These are phyloP conservation scores for Prunus campanulata DNA, from an alignment of 306 rosid species.

Conservation along the genomic window DNA sequence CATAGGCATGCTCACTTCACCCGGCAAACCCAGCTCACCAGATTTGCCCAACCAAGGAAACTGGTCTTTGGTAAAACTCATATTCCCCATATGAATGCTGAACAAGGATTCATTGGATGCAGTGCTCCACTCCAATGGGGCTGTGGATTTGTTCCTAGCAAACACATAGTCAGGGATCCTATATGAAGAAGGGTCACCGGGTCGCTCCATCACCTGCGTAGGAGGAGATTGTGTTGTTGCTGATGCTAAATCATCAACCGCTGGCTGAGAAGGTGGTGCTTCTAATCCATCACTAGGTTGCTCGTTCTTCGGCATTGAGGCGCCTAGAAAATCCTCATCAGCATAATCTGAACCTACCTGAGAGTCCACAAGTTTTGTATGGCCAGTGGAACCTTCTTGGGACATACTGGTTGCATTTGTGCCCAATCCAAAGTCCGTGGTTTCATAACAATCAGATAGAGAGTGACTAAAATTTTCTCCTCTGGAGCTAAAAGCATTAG, in stretches of 20 bases:
- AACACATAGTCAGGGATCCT: slow-evolving; percentile 75
- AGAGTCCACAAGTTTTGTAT: background rate
- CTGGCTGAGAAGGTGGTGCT: slow-evolving; percentile 5
- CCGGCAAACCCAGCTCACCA: slow-evolving; percentile 44
- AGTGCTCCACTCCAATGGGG: slow-evolving; percentile 73
- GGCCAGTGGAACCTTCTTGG: background rate
- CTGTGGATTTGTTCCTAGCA: slow-evolving; percentile 47
- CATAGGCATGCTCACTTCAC: slow-evolving; percentile 19
- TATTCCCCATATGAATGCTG: slow-evolving; percentile 84
- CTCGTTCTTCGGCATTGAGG: slow-evolving; percentile 25
- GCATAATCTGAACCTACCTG: slow-evolving; percentile 1
- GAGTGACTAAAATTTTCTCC: background rate
- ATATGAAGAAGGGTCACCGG: slow-evolving; percentile 34
- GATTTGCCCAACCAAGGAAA: slow-evolving; percentile 38
- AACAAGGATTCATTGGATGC: slow-evolving; percentile 82
- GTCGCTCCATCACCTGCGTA: slow-evolving; percentile 66
- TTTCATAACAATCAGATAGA: slow-evolving; percentile 6
- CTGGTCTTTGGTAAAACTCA: slow-evolving; percentile 73
- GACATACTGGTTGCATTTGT: slow-evolving; percentile 1
- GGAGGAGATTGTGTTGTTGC: slow-evolving; percentile 56
- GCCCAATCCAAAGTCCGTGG: background rate
- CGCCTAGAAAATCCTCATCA: slow-evolving; percentile 30
- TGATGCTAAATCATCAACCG: slow-evolving; percentile 20
- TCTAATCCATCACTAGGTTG: slow-evolving; percentile 12
- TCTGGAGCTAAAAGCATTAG: background rate